phyloP scores from a whole-genome alignment of 768 basidiomycete genomes.

The Kwoniella sp. region DNA sequence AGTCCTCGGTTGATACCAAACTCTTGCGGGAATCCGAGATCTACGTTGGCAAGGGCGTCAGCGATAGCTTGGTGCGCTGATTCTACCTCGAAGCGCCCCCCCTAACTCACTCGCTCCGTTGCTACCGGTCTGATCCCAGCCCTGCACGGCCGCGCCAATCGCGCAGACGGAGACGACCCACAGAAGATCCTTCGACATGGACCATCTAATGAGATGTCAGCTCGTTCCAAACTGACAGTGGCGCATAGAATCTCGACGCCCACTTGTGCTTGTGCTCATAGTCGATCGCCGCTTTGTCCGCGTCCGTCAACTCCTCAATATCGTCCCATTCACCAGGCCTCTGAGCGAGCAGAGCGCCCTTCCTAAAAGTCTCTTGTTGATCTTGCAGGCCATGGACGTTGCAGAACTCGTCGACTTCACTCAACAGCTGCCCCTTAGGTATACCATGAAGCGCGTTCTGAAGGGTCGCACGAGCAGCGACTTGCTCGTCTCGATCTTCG shows the following conservation, averaged over 20 bases:
- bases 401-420: slow-evolving; percentile 20
- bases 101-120: slow-evolving; percentile 44
- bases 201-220: slow-evolving; percentile 9
- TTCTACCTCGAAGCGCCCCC: background rate
- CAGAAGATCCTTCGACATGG: slow-evolving; percentile 3
- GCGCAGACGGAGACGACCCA: slow-evolving; percentile 33
- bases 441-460: slow-evolving; percentile 18
- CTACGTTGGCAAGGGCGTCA: background rate
- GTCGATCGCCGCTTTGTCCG: slow-evolving; percentile 27
- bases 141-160: slow-evolving; percentile 37
- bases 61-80: background rate
- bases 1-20: slow-evolving; percentile 45
- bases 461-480: slow-evolving; percentile 11
- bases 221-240: slow-evolving; percentile 12
- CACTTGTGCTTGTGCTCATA: slow-evolving; percentile 34
- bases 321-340: slow-evolving; percentile 28
- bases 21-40: slow-evolving; percentile 52
- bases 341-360: slow-evolving; percentile 42
- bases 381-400: slow-evolving; percentile 1
- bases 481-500: slow-evolving; percentile 12
- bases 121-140: slow-evolving; percentile 52
- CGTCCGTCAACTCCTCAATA: slow-evolving; percentile 24
- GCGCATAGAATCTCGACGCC: slow-evolving; percentile 28
- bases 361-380: slow-evolving; percentile 21
- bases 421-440: slow-evolving; percentile 6